A percentile compares a stretch with the other conserved stretches of the same genome.
phyloP scores from a whole-genome alignment of 2,329 filamentous ascomycete genomes.

The Diaporthe ampelina region DNA sequence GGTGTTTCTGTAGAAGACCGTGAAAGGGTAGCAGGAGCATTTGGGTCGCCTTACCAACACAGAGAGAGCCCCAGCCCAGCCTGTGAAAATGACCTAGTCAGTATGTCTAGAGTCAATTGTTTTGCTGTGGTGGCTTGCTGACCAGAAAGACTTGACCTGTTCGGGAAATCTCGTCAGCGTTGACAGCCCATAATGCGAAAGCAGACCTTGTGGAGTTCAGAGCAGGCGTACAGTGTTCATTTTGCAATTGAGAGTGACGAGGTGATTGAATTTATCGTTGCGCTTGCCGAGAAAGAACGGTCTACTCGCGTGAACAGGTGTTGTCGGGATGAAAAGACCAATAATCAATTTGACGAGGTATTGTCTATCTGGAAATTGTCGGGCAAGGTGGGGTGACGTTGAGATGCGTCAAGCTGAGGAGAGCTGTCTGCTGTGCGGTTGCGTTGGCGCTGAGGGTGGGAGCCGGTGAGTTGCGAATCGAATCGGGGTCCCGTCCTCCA shows the following conservation, averaged over 20 bases:
- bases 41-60: conserved; percentile 73
- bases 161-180: conserved; percentile 32
- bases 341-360: neutral
- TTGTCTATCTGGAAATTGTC: neutral
- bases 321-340: neutral
- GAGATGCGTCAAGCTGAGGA: neutral
- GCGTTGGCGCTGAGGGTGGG: conserved; percentile 1
- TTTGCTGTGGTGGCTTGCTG: conserved; percentile 6
- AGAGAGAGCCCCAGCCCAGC: conserved; percentile 93
- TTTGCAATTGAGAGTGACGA: conserved; percentile 42
- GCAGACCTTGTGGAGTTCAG: neutral
- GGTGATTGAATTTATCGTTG: neutral
- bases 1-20: neutral
- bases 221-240: conserved; percentile 69
- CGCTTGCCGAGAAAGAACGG: neutral
- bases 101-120: neutral
- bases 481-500: conserved; percentile 15
- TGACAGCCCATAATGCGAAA: neutral
- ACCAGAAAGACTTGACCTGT: conserved; percentile 78
- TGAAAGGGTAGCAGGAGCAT: neutral
- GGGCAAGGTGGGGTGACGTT: conserved; percentile 5
- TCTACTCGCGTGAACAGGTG: neutral
- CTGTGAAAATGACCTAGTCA: conserved; percentile 59
- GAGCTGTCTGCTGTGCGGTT: neutral
- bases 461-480: conserved; percentile 9